Evolutionary conservation across 2,329 filamentous ascomycete species (phyloP).

Genomic region (Mycogone perniciosa): DNA sequence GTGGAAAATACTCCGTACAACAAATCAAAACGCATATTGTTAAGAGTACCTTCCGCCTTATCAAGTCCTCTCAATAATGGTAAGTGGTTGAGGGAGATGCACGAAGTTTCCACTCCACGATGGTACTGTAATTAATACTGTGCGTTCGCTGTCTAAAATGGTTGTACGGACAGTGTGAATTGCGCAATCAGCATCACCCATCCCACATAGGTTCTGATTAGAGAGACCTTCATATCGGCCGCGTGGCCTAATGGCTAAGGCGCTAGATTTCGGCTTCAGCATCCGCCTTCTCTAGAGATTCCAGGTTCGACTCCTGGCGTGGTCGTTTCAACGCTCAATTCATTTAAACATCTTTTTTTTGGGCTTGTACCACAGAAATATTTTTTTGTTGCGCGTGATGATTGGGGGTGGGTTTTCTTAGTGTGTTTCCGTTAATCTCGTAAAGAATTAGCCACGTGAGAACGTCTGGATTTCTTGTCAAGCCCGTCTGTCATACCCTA

Average conservation of each 20-base stretch:
- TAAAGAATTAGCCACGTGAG: slow-evolving; percentile 1
- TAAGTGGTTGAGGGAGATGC: too few species aligned
- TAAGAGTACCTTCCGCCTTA: too few species aligned
- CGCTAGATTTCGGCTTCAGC: slow-evolving; percentile 35
- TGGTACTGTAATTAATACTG: neutral
- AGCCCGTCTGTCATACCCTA: too few species aligned
- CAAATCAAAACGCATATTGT: too few species aligned
- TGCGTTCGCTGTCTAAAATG: neutral
- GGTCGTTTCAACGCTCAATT: slow-evolving; percentile 23
- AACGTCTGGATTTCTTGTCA: neutral
- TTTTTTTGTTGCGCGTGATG: slow-evolving; percentile 4
- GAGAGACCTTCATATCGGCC: slow-evolving; percentile 22
- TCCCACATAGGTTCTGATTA: neutral
- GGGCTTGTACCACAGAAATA: neutral
- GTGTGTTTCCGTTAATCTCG: too few species aligned
- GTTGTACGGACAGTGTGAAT: neutral
- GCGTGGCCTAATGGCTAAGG: slow-evolving; percentile 40
- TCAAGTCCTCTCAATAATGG: too few species aligned
- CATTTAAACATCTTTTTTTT: neutral
- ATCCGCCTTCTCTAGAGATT: slow-evolving; percentile 33
- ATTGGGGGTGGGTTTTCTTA: too few species aligned
- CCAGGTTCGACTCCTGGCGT: slow-evolving; percentile 40
- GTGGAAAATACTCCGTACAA: too few species aligned
- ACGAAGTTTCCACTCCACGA: too few species aligned
- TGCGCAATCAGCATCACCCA: rapidly evolving